phyloP scores from a whole-genome alignment of 1,284 basidiomycete genomes.

The Athelia psychrophila region DNA sequence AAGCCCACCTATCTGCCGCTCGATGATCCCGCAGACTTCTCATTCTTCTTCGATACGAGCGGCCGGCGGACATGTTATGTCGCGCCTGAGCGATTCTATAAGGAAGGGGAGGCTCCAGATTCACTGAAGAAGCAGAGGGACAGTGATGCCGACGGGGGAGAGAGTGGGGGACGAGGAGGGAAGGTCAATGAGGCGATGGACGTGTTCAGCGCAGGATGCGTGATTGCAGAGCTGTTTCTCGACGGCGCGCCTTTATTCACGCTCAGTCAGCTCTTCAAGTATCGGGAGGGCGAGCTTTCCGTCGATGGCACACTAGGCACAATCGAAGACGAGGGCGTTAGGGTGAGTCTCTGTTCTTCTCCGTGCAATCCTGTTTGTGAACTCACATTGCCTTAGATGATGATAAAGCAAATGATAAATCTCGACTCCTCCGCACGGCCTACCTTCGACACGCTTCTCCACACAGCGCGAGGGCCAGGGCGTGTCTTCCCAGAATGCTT shows the following conservation, averaged over 20 bases:
- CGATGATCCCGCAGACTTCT: constrained; percentile 97
- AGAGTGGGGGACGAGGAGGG: constrained; percentile 57
- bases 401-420: constrained; percentile 90
- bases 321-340: constrained; percentile 81
- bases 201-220: constrained; percentile 94
- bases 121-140: constrained; percentile 62
- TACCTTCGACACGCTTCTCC: constrained; percentile 82
- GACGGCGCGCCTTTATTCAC: constrained; percentile 95
- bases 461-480: constrained; percentile 65
- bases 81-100: constrained; percentile 95
- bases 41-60: constrained; percentile 97
- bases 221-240: constrained; percentile 94
- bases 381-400: constrained; percentile 46
- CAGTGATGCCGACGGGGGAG: constrained; percentile 43
- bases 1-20: constrained; percentile 96
- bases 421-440: constrained; percentile 78
- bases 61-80: constrained; percentile 93
- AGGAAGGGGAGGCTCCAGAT: constrained; percentile 65
- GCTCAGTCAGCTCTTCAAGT: constrained; percentile 94
- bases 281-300: constrained; percentile 81
- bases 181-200: constrained; percentile 97
- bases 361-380: constrained; percentile 21
- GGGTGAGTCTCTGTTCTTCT: constrained; percentile 49
- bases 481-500: constrained; percentile 89
- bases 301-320: constrained; percentile 73